Evolutionary conservation across 352 stramenopile genomes (phyloP), one percentile per base, ranked within the genome.

Genomic region (Peronospora belbahrii): DNA sequence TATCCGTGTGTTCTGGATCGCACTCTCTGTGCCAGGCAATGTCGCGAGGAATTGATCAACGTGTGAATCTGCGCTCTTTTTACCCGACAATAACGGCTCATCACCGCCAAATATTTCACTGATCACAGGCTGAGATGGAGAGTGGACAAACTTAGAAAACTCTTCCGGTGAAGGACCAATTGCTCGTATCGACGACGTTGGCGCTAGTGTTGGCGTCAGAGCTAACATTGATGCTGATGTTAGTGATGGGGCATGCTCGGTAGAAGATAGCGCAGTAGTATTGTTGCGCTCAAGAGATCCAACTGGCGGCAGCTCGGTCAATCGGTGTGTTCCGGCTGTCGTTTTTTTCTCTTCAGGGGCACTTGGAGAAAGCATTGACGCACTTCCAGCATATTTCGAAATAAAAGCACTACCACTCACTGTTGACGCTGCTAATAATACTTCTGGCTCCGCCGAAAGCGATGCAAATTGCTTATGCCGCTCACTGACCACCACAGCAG

Each of bases 1-100:
- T 48, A 97, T 93, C 14, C 78, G 61, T 24, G 70, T 77, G 51
- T 95, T 96, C 40, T 88, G 88, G 32, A 96, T 97, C 33, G 88
- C 89, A 31, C 70, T 81, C 66, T 97, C 91, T 30, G 72, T 95
- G 23, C 90, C 84, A 31, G 85, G 88, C 65, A 97, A 83, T 17
- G 67, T 79, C 54, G 80, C 67, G 45, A 95, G 62, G 50, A 88
- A 77, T 31, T 75, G 56, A 67, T 94, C 75, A 62, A 89, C 71
- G 30, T 83, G 59, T 15, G 70, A 14, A 49, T 70, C 43, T 18
- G 39, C 43, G 30, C 25, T 63, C 24, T 60, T 56, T 25, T 65
- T 69, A 14, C 73, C 72, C 9, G 56, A 67, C 7, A 70, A 86
- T 3, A 85, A 48, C 1, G 77, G 77, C 23, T 84, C 74, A 48